These are phyloP conservation scores for slime mould (Dictyostelium discoideum) DNA, from an alignment of 78 protist genomes.

Conservation along the genomic window dicty_2.7 NC_007089.4:6244501-6245000, in stretches of 20 bases:
- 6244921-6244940: conserved; percentile 52
- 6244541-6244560: conserved; percentile 7
- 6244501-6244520: conserved; percentile 70
- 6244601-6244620: conserved; percentile 31
- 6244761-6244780: conserved; percentile 83
- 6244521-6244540: conserved; percentile 51
- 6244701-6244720: conserved; percentile 84
- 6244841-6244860: conserved; percentile 11
- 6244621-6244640: conserved; percentile 66
- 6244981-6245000: conserved; percentile 31
- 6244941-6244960: conserved; percentile 52
- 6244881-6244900: conserved; percentile 29
- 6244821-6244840: conserved; percentile 22
- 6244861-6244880: conserved; percentile 19
- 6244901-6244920: conserved; percentile 64
- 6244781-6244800: conserved; percentile 80
- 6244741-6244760: conserved; percentile 74
- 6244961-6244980: conserved; percentile 34
- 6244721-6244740: conserved; percentile 81
- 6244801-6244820: conserved; percentile 46
- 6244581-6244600: conserved; percentile 46
- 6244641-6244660: conserved; percentile 77
- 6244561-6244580: conserved; percentile 21
- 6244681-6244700: conserved; percentile 68
- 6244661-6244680: conserved; percentile 80